These are phyloP conservation scores for Aspergillus quadrilineatus DNA, from an alignment of 2,329 filamentous ascomycete genomes.

Conservation along the genomic window DNA sequence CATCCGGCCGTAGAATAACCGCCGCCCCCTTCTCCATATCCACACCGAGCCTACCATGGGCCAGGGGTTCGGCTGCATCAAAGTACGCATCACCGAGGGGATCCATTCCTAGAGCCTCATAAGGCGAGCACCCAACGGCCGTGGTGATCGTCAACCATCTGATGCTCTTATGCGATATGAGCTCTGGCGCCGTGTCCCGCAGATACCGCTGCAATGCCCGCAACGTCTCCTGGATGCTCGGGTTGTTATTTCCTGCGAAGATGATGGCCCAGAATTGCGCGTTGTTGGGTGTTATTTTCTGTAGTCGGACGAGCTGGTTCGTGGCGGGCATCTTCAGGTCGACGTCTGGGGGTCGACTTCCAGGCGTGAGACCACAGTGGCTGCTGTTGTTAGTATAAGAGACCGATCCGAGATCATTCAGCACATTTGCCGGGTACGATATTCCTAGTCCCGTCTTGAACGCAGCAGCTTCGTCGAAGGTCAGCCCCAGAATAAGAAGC, in stretches of 20 bases:
- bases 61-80: neutral
- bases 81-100: slow-evolving; percentile 8
- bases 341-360: slow-evolving; percentile 9
- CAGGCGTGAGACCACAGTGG: neutral
- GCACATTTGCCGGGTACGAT: slow-evolving; percentile 3
- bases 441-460: slow-evolving; percentile 13
- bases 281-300: neutral
- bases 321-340: slow-evolving; percentile 4
- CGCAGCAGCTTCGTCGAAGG: slow-evolving; percentile 4
- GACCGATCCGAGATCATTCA: neutral
- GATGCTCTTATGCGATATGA: neutral
- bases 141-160: slow-evolving; percentile 7
- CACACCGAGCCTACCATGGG: neutral
- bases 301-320: slow-evolving; percentile 3
- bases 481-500: slow-evolving; percentile 9
- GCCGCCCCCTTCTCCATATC: neutral
- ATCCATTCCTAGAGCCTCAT: slow-evolving; percentile 3
- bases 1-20: slow-evolving; percentile 8
- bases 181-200: neutral
- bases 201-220: neutral
- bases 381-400: neutral
- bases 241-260: neutral
- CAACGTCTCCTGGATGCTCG: neutral
- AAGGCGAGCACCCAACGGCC: neutral
- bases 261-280: slow-evolving; percentile 2